A percentile compares a stretch with the other conserved stretches of the same genome.
Conservation (phyloP, 768 basidiomycete genomes). For the Pleurotus platypus region DNA sequence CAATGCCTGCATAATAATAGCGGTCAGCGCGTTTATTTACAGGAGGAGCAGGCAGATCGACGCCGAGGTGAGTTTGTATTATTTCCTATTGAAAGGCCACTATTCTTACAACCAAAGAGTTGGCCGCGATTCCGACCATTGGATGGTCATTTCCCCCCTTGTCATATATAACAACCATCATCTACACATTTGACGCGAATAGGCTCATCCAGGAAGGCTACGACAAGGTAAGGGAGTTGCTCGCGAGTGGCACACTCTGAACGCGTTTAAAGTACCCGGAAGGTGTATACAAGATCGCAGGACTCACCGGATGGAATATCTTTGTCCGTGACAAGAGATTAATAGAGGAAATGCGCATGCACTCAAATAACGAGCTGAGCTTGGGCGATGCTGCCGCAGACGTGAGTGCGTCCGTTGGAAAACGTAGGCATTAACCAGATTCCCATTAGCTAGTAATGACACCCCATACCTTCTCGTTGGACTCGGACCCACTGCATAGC, state of each 20-base stretch:
- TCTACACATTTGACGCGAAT: slow-evolving; percentile 12
- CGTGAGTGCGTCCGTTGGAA: slow-evolving; percentile 3
- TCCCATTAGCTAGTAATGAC: not conserved
- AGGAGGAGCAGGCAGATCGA: not conserved
- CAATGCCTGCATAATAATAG: slow-evolving; percentile 1
- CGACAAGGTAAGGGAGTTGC: slow-evolving; percentile 15
- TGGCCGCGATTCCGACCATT: slow-evolving; percentile 21
- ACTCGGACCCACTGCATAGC: not conserved
- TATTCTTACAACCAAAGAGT: slow-evolving; percentile 10
- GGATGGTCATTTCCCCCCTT: slow-evolving; percentile 16
- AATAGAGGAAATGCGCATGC: slow-evolving; percentile 18
- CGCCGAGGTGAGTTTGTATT: not conserved
- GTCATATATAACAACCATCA: slow-evolving; percentile 20
- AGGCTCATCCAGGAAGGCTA: slow-evolving; percentile 16
- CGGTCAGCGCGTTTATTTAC: not conserved
- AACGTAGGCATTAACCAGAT: too few relatives aligned
- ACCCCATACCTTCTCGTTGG: slow-evolving; percentile 6
- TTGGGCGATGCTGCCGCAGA: slow-evolving; percentile 10
- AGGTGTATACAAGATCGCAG: slow-evolving; percentile 24
- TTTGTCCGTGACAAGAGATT: slow-evolving; percentile 14
- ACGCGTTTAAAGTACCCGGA: slow-evolving; percentile 10
- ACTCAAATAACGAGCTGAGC: slow-evolving; percentile 11
- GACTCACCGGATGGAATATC: slow-evolving; percentile 20
- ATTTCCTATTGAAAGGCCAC: not conserved
- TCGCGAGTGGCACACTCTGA: slow-evolving; percentile 15